Base-by-base conservation (phyloP, 805 yeast species). In the Teunomyces lycoperdinae region DNA sequence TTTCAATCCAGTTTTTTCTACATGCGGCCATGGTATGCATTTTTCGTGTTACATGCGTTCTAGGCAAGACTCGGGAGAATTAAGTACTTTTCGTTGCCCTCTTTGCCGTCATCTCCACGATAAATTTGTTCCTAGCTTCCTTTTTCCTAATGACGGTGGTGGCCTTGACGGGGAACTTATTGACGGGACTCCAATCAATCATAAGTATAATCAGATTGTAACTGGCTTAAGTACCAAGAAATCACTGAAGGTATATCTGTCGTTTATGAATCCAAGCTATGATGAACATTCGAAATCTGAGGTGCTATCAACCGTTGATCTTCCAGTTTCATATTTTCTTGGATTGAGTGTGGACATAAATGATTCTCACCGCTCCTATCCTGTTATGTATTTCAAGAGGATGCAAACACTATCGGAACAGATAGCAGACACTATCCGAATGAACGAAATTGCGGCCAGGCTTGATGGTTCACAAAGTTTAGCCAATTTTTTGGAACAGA, bases 361-460 rank as follows among this genome's bases (percentile, higher is more conserved):
- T 28, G 43, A 27, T 8, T 28, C 17, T 5, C 17, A 32, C 2
- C 24, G 4, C 24, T 20, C 24, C 24, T 20, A 20, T 20, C 24
- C 24, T 20, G 24, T 20, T 20, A 20, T 20, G 24, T 20, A 20
- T 20, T 20, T 20, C 24, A 20, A 20, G 6, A 20, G 24, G 24
- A 20, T 20, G 24, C 24, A 20, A 20, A 20, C 24, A 20, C 36
- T 64, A 5, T 60, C 72, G 1, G 51, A 53, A 4, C 46, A 68
- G 10, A 56, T 79, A 38, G 78, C 80, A 2, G 71, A 77, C 50
- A 76, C 84, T 0, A 73, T 85, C 24, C 71, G 78, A 20, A 79
- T 83, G 75, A 63, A 75, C 33, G 91, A 86, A 56, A 77, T 84
- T 17, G 56, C 84, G 0, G 71, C 83, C 1, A 73, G 91, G 58